phyloP scores from a whole-genome alignment of 352 stramenopile species.

The Globisporangium heterothallicum region DNA sequence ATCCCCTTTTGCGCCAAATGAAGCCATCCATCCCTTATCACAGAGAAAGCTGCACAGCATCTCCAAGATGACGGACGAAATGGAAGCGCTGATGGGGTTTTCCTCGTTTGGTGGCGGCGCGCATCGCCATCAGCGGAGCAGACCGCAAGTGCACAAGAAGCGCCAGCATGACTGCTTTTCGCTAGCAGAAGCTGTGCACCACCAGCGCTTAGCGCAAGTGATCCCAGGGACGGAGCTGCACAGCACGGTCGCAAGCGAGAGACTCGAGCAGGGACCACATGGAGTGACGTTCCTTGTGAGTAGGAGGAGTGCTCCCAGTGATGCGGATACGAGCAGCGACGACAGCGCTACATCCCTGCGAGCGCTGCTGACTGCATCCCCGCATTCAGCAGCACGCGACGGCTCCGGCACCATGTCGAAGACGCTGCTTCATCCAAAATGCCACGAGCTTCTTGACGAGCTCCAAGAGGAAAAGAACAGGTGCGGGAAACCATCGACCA shows the following conservation, averaged over 20 bases:
- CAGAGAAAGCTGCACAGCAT: not conserved
- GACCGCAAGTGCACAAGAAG: not conserved
- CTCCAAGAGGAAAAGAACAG: conserved; percentile 32
- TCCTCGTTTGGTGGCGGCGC: conserved; percentile 41
- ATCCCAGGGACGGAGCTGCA: conserved; percentile 32
- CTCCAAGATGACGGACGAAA: conserved; percentile 17
- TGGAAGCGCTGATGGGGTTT: conserved; percentile 56
- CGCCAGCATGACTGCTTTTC: not conserved
- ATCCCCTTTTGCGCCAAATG: not conserved
- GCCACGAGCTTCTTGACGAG: conserved; percentile 22
- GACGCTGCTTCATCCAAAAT: conserved; percentile 7
- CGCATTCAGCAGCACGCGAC: not conserved
- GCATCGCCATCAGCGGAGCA: not conserved
- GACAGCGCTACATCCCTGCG: not conserved
- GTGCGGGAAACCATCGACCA: not conserved
- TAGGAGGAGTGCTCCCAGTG: not conserved
- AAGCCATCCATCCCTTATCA: too few relatives aligned
- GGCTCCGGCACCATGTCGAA: not conserved
- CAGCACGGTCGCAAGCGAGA: not conserved
- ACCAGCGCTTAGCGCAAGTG: conserved; percentile 21
- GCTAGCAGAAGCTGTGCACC: not conserved
- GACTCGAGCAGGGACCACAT: conserved; percentile 15
- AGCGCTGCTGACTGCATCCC: not conserved
- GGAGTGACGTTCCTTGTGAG: conserved; percentile 32
- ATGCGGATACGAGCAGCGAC: not conserved